Percentiles rank a stretch among this genome's conserved stretches.
Conservation (phyloP, 1,139 yeast genomes). For the Pichia norvegensis region DNA sequence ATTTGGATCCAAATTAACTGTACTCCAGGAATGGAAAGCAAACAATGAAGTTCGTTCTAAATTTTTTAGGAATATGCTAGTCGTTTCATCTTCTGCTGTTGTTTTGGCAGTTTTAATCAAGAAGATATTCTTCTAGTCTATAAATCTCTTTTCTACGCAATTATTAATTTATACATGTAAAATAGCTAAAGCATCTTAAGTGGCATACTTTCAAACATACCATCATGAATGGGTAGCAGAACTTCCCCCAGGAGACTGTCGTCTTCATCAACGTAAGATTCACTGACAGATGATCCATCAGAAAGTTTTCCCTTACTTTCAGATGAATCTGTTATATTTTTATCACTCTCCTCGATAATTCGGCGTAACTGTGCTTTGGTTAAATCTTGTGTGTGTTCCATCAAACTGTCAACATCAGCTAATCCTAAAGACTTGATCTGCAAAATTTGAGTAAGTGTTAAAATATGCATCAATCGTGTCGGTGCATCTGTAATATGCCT, state of each 20-base stretch:
- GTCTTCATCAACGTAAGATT: neutral
- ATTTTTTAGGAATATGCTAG: slow-evolving; percentile 13
- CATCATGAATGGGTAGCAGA: neutral
- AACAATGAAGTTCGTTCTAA: slow-evolving; percentile 14
- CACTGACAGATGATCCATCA: neutral
- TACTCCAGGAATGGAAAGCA: slow-evolving; percentile 17
- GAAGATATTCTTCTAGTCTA: neutral
- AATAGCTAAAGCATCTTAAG: neutral
- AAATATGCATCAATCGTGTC: slow-evolving; percentile 72
- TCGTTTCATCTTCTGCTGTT: neutral
- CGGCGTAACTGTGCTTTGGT: slow-evolving; percentile 90
- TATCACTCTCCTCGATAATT: slow-evolving; percentile 46
- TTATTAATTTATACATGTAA: neutral
- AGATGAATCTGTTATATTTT: neutral
- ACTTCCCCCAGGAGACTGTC: slow-evolving; percentile 3
- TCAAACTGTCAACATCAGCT: slow-evolving; percentile 77
- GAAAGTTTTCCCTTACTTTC: neutral
- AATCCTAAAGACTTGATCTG: slow-evolving; percentile 88
- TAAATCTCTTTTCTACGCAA: neutral
- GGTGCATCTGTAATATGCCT: slow-evolving; percentile 89
- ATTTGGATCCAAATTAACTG: slow-evolving; percentile 18
- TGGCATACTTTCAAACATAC: neutral
- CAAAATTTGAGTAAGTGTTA: slow-evolving; percentile 87
- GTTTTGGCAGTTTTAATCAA: neutral
- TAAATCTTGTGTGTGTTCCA: slow-evolving; percentile 88